Evolutionary conservation across 2,329 filamentous ascomycete genomes (phyloP), one percentile per base, ranked within the genome.

Genomic region (Stemphylium vesicarium): DNA sequence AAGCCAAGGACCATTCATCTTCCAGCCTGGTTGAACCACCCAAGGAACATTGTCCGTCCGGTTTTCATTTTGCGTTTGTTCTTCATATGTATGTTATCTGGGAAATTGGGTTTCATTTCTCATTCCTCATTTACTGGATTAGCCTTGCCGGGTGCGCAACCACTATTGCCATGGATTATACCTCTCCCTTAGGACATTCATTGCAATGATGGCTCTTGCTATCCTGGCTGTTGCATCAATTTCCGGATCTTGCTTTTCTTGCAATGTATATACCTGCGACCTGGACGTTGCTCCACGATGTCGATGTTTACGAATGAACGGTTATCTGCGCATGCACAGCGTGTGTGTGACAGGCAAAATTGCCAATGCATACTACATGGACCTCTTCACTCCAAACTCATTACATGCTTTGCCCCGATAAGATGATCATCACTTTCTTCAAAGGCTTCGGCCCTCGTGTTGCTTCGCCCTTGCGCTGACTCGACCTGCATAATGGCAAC

Each of bases 221-320:
- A 54, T 54, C 40, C 47, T 55, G 24, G 45, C 39, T 42, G 38
- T 33, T 53, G 41, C 35, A 59, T 48, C 40, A 48, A 42, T 43
- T 41, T 29, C 52, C 50, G 53, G 59, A 60, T 53, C 38, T 50
- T 50, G 59, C 59, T 56, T 50, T 50, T 57, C 35, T 66, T 61
- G 60, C 53, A 63, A 71, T 75, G 71, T 75, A 73, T 70, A 73
- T 73, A 72, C 68, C 69, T 60, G 45, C 52, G 46, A 54, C 50
- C 48, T 53, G 51, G 48, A 44, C 40, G 50, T 38, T 56, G 54
- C 41, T 56, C 42, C 33, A 50, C 48, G 40, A 53, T 62, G 57
- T 60, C 65, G 59, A 72, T 59, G 65, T 65, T 67, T 48, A 70
- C 62, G 68, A 71, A 69, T 64, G 66, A 69, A 71, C 66, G 71